Conservation (phyloP, 345 rosid genomes). For the Citrus maxima region DNA sequence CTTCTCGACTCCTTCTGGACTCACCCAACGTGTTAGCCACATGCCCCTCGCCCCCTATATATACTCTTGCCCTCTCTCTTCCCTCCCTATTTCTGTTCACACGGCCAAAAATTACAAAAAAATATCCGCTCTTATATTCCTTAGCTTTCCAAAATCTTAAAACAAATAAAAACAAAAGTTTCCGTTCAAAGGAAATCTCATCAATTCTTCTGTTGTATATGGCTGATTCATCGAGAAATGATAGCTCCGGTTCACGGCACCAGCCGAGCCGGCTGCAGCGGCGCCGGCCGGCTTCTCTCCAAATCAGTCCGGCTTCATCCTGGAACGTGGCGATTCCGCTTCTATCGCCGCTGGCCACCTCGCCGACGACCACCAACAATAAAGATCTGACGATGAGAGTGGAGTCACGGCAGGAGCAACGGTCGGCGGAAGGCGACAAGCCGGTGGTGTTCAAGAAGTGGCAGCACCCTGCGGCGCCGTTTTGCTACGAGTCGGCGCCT, state of each 20-base stretch:
- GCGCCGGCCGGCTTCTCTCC: conserved; percentile 67
- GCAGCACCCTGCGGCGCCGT: conserved; percentile 96
- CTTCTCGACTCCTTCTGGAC: background rate
- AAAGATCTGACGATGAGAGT: conserved; percentile 25
- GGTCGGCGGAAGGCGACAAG: conserved; percentile 35
- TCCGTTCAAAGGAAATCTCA: too few species aligned
- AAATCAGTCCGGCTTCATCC: conserved; percentile 45
- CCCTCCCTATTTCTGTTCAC: background rate
- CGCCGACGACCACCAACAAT: conserved; percentile 31
- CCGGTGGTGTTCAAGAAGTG: conserved; percentile 67
- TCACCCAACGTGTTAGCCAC: conserved; percentile 20
- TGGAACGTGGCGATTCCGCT: conserved; percentile 95
- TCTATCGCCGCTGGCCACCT: conserved; percentile 67
- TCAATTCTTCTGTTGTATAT: conserved; percentile 2
- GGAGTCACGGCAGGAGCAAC: conserved; percentile 27
- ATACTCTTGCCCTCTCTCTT: background rate
- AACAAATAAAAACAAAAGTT: too few species aligned
- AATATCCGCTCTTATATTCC: too few species aligned
- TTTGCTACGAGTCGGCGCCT: conserved; percentile 46
- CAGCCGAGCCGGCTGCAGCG: conserved; percentile 74
- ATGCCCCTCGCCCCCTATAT: conserved; percentile 4
- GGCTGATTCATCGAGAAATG: conserved; percentile 31
- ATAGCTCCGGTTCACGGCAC: conserved; percentile 11
- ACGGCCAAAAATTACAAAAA: too few species aligned
- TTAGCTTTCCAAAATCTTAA: background rate